Evolutionary conservation across 1,139 yeast genomes (phyloP).

Genomic region (Tardiomyces depauwii): DNA sequence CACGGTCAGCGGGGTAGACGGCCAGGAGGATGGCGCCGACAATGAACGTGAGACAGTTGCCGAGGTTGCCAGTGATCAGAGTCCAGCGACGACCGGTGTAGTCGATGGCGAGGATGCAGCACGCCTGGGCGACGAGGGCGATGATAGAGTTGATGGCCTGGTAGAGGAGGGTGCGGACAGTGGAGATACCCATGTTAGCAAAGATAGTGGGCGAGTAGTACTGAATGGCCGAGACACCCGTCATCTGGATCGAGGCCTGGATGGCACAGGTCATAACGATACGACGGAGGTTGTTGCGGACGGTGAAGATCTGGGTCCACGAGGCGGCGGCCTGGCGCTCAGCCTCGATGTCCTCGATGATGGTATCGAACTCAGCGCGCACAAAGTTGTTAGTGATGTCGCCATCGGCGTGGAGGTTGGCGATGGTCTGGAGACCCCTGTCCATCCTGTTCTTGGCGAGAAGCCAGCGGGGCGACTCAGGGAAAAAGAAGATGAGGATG

Average conservation of each 20-base stretch:
- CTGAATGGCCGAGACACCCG: conserved; percentile 25
- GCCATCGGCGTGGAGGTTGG: conserved; percentile 14
- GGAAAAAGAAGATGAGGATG: conserved; percentile 34
- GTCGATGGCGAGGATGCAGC: no score
- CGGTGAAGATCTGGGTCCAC: conserved; percentile 16
- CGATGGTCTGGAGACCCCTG: conserved; percentile 45
- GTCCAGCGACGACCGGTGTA: no score
- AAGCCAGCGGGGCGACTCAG: conserved; percentile 66
- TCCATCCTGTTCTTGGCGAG: conserved; percentile 32
- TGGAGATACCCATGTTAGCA: no score
- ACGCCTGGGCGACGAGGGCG: no score
- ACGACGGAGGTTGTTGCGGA: conserved; percentile 35
- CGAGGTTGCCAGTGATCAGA: no score
- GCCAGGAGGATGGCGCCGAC: conserved; percentile 12
- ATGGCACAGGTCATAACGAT: conserved; percentile 42
- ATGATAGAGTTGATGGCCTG: no score
- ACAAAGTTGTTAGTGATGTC: conserved; percentile 15
- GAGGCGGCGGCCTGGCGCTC: conserved; percentile 35
- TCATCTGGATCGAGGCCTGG: conserved; percentile 37
- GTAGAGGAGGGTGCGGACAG: no score
- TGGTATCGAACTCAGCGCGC: conserved; percentile 39
- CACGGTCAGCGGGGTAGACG: conserved; percentile 14
- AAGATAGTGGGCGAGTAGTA: conserved; percentile 7
- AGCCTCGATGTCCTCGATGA: conserved; percentile 28
- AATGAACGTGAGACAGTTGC: conserved; percentile 2